Evolutionary conservation across 2,329 filamentous ascomycete genomes (phyloP).

Genomic region (Cucurbitaria berberidis): DNA sequence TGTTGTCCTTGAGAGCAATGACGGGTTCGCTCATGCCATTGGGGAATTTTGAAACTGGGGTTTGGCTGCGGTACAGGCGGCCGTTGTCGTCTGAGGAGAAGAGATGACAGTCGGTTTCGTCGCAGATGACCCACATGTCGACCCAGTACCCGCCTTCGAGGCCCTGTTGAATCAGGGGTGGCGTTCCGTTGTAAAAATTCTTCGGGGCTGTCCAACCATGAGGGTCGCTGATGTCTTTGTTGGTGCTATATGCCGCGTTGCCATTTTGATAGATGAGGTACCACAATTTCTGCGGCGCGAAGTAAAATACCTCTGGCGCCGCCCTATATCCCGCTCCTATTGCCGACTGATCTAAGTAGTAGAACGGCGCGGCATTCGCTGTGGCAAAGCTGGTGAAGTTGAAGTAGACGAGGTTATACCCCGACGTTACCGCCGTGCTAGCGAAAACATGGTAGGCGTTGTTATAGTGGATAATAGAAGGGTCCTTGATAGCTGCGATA

Average conservation of each 20-base stretch:
- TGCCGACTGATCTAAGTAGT: conserved; percentile 48
- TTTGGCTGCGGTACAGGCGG: conserved; percentile 50
- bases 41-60: conserved; percentile 44
- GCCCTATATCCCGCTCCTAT: conserved; percentile 52
- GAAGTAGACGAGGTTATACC: conserved; percentile 52
- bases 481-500: conserved; percentile 44
- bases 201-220: conserved; percentile 49
- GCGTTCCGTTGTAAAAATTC: conserved; percentile 46
- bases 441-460: conserved; percentile 52
- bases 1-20: conserved; percentile 41
- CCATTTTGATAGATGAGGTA: conserved; percentile 53
- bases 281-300: conserved; percentile 51
- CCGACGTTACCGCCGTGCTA: conserved; percentile 44
- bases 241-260: conserved; percentile 54
- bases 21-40: conserved; percentile 47
- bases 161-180: conserved; percentile 41
- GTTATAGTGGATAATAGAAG: conserved; percentile 48
- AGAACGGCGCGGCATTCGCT: conserved; percentile 43
- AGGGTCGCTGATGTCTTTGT: conserved; percentile 50
- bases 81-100: conserved; percentile 54
- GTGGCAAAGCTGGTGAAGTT: conserved; percentile 48
- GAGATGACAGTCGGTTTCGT: conserved; percentile 46
- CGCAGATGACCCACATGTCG: conserved; percentile 55
- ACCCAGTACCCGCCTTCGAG: conserved; percentile 51
- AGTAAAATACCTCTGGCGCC: conserved; percentile 53